Percentiles rank a stretch among this genome's conserved stretches.
Evolutionary conservation across 2,329 filamentous ascomycete genomes (phyloP).

Genomic region (Colletotrichum liriopes): DNA sequence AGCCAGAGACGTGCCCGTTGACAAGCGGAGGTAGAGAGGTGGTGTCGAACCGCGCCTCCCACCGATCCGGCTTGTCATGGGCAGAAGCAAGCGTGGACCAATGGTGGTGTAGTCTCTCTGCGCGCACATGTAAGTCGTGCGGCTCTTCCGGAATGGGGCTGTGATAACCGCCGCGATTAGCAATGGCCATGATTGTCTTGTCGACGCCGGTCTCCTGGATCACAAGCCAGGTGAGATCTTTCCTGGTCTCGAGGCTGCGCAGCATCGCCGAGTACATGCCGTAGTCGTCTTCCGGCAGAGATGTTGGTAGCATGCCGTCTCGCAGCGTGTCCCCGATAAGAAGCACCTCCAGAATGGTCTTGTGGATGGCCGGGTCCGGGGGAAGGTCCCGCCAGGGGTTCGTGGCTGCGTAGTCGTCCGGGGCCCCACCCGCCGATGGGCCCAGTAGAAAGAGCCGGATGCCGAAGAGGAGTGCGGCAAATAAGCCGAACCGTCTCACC

Average conservation of each 20-base stretch:
- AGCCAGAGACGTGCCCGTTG: background rate
- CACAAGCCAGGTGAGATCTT: conserved; percentile 36
- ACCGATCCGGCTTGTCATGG: conserved; percentile 32
- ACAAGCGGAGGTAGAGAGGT: conserved; percentile 22
- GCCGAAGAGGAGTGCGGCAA: conserved; percentile 12
- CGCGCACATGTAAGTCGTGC: conserved; percentile 31
- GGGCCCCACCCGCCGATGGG: background rate
- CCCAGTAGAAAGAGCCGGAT: conserved; percentile 21
- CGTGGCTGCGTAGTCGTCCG: conserved; percentile 22
- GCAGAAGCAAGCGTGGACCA: conserved; percentile 21
- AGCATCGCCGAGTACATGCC: conserved; percentile 33
- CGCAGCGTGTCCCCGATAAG: conserved; percentile 38
- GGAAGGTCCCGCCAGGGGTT: conserved; percentile 43
- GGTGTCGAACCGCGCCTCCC: conserved; percentile 31
- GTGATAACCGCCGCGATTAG: conserved; percentile 31
- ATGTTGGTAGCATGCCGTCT: conserved; percentile 37
- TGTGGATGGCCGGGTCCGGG: conserved; percentile 25
- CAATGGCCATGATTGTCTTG: conserved; percentile 29
- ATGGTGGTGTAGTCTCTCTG: conserved; percentile 18
- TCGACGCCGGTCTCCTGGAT: conserved; percentile 37
- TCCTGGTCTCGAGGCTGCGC: conserved; percentile 33
- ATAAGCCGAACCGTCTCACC: conserved; percentile 4
- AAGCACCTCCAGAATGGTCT: conserved; percentile 26
- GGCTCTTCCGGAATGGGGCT: conserved; percentile 40
- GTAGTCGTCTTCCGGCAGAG: conserved; percentile 32